These are phyloP conservation scores for Starmerella geochares DNA, from an alignment of 805 yeast species.

Conservation along the genomic window DNA sequence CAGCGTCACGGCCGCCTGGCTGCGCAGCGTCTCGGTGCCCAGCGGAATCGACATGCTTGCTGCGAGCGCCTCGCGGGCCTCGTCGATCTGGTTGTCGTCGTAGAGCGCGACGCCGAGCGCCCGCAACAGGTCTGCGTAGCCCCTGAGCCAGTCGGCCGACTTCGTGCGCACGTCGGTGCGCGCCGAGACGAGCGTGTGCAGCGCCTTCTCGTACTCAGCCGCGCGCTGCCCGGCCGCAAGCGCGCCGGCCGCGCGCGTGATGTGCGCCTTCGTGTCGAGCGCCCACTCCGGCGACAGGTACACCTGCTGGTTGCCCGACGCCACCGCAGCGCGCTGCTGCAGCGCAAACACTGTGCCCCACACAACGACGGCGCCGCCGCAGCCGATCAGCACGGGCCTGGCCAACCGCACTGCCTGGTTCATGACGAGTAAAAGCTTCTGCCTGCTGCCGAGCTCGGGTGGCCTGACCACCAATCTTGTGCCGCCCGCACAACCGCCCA, in stretches of 20 bases:
- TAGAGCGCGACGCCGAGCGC: constrained; percentile 27
- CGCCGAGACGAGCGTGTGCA: constrained; percentile 21
- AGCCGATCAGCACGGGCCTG: constrained; percentile 21
- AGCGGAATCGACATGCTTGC: constrained; percentile 27
- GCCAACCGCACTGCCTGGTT: constrained; percentile 11
- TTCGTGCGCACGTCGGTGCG: constrained; percentile 24
- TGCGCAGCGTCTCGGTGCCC: constrained; percentile 25
- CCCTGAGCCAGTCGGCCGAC: constrained; percentile 29
- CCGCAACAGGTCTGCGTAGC: constrained; percentile 30
- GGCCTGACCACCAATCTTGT: too few relatives aligned
- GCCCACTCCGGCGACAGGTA: constrained; percentile 23
- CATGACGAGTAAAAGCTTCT: not conserved
- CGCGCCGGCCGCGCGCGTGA: constrained; percentile 16
- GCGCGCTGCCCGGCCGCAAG: constrained; percentile 11
- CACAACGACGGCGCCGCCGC: constrained; percentile 18
- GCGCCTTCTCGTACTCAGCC: constrained; percentile 22
- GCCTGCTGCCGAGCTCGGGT: too few relatives aligned
- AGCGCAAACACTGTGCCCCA: constrained; percentile 19
- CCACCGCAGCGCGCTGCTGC: constrained; percentile 18
- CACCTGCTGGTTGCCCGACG: constrained; percentile 5
- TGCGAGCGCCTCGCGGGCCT: constrained; percentile 26
- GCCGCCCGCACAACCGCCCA: too few relatives aligned
- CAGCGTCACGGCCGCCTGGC: constrained; percentile 25
- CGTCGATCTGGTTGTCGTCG: constrained; percentile 17
- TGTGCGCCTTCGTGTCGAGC: constrained; percentile 19